These are phyloP conservation scores for Russula dissimulans DNA, from an alignment of 768 basidiomycete species.

Conservation along the genomic window DNA sequence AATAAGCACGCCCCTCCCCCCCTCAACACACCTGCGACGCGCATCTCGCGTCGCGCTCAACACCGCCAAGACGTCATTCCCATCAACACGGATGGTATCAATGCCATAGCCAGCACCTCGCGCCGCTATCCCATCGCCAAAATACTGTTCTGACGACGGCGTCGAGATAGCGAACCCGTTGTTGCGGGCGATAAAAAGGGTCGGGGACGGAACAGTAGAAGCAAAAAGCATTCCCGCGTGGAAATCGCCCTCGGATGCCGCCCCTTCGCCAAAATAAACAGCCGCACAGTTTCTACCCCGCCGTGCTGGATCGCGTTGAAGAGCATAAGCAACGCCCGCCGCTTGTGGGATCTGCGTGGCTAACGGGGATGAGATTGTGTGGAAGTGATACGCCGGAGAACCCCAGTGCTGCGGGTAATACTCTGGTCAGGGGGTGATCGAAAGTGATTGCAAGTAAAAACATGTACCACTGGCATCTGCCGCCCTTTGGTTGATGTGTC, in stretches of 20 bases:
- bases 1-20: conserved; percentile 72
- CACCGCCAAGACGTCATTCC: conserved; percentile 87
- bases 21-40: conserved; percentile 58
- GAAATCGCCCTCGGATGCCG: conserved; percentile 91
- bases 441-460: not conserved
- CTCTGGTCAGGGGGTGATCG: not conserved
- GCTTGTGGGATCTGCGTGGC: conserved; percentile 95
- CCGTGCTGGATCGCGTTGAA: conserved; percentile 66
- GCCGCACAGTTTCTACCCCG: conserved; percentile 68
- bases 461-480: conserved; percentile 84
- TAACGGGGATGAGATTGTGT: conserved; percentile 88
- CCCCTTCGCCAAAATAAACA: conserved; percentile 91
- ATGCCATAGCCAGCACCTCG: conserved; percentile 90
- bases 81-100: conserved; percentile 87
- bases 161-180: conserved; percentile 97
- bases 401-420: conserved; percentile 61
- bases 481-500: conserved; percentile 77
- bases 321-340: conserved; percentile 84
- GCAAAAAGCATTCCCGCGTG: conserved; percentile 83
- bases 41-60: conserved; percentile 65
- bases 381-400: conserved; percentile 75
- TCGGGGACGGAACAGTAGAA: conserved; percentile 66
- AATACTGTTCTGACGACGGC: conserved; percentile 79
- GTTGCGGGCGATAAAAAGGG: conserved; percentile 65
- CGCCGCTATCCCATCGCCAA: conserved; percentile 88